Evolutionary conservation across 768 basidiomycete genomes (phyloP).

Genomic region (Tephrocybe sp.): DNA sequence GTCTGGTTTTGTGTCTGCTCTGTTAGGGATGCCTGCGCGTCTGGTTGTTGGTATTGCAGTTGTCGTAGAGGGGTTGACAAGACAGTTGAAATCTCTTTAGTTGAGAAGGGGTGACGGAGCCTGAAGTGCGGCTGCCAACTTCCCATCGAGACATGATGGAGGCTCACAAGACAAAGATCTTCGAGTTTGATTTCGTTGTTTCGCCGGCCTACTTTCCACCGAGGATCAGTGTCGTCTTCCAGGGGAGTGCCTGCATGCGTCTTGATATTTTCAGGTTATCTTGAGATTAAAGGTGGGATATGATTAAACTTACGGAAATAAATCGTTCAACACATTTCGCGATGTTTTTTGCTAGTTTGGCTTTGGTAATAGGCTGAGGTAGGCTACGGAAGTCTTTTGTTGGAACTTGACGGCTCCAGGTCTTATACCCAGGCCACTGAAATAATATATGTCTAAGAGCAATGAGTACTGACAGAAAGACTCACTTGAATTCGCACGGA

Average conservation of each 20-base stretch:
- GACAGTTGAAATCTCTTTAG: too few species aligned
- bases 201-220: constrained; percentile 62
- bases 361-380: constrained; percentile 72
- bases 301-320: constrained; percentile 44
- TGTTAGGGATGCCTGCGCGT: too few species aligned
- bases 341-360: constrained; percentile 78
- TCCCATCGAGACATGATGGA: constrained; percentile 82
- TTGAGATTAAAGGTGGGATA: constrained; percentile 5
- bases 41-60: too few species aligned
- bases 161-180: constrained; percentile 71
- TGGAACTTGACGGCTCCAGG: constrained; percentile 81
- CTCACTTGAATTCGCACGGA: constrained; percentile 76
- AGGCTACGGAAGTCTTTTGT: constrained; percentile 80
- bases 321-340: constrained; percentile 77
- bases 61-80: too few species aligned
- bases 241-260: constrained; percentile 47
- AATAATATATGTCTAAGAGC: constrained; percentile 4
- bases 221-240: constrained; percentile 62
- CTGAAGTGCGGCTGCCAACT: constrained; percentile 82
- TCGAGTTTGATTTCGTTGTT: constrained; percentile 57
- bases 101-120: constrained; percentile 50
- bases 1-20: too few species aligned
- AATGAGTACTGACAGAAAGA: constrained; percentile 7
- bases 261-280: constrained; percentile 30
- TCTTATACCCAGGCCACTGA: constrained; percentile 79